Evolutionary conservation across 2,329 filamentous ascomycete species (phyloP), one percentile per base, ranked within the genome.

Genomic region (Curvularia verruculosa): DNA sequence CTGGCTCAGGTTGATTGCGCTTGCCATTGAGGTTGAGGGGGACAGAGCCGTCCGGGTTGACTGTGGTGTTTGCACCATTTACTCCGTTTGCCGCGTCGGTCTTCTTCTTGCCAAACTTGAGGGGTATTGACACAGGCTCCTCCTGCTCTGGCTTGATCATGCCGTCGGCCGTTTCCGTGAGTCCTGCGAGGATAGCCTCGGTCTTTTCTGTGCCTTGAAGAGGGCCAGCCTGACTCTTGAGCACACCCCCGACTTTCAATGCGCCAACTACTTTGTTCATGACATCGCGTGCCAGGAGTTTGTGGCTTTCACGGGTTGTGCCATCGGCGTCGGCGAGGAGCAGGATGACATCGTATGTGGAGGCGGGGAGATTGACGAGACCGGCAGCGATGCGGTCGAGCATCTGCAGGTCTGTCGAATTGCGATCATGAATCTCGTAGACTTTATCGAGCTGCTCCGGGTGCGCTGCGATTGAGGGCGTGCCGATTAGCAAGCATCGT

Each of bases 371-470:
- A 7, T 87, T 82, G 55, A 95, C 91, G 36, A 96, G 83, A 60
- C 92, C 92, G 34, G 90, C 85, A 1, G 90, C 87, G 39, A 99
- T 85, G 49, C 95, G 91, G 80, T 99, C 95, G 60, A 99, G 89
- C 95, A 99, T 99, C 78, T 98, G 95, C 51, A 99, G 83, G 74
- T 99, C 95, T 60, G 92, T 94, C 44, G 84, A 82, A 62, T 84
- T 80, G 72, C 92, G 89, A 76, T 95, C 87, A 80, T 91, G 87
- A 55, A 86, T 81, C 57, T 87, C 82, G 70, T 96, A 85, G 60
- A 95, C 82, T 65, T 82, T 80, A 63, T 87, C 85, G 64, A 98
- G 84, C 69, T 87, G 87, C 65, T 91, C 88, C 66, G 93, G 91
- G 77, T 96, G 89, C 53, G 91, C 87, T 65, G 95, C 89, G 69